Base-by-base conservation (phyloP, 2,329 filamentous ascomycete genomes). In the Arthrobotrys musiformis region DNA sequence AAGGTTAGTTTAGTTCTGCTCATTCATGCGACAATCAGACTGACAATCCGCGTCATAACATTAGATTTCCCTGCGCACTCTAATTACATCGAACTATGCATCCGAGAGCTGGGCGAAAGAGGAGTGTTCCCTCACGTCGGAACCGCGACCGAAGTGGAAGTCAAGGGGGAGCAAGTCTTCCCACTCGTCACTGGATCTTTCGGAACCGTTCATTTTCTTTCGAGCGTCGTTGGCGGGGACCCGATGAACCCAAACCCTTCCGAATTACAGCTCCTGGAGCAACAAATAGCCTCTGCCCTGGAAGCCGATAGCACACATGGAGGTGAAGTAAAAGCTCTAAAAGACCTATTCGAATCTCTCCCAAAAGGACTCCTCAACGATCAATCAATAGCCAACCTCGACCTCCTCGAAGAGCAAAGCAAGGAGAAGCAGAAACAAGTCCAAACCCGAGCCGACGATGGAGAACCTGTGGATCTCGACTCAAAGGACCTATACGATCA, bases 221-320 rank as follows among this genome's bases (percentile, higher is more conserved):
- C 97, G 85, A 94, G 92, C 0, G 80, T 81, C 6, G 69, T 89
- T 79, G 89, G 89, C 67, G 89, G 90, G 80, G 89, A 97, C 62
- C 92, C 91, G 37, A 94, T 97, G 84, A 97, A 97, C 85, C 86
- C 94, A 78, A 94, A 91, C 30, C 94, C 97, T 83, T 95, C 92
- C 77, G 94, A 98, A 82, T 89, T 98, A 68, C 89, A 95, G 82
- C 90, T 93, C 81, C 87, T 98, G 22, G 93, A 95, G 0, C 94
- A 95, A 0, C 97, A 95, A 83, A 88, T 98, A 77, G 89, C 93
- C 68, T 94, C 94, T 11, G 91, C 98, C 82, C 97, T 98, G 83
- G 91, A 91, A 70, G 89, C 91, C 60, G 64, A 76, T 28, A 61
- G 92, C 94, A 4, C 94, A 92, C 35, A 90, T 93, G 82, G 89